Base-by-base conservation (phyloP, 768 basidiomycete species). In the Tulasnella calospora region DNA sequence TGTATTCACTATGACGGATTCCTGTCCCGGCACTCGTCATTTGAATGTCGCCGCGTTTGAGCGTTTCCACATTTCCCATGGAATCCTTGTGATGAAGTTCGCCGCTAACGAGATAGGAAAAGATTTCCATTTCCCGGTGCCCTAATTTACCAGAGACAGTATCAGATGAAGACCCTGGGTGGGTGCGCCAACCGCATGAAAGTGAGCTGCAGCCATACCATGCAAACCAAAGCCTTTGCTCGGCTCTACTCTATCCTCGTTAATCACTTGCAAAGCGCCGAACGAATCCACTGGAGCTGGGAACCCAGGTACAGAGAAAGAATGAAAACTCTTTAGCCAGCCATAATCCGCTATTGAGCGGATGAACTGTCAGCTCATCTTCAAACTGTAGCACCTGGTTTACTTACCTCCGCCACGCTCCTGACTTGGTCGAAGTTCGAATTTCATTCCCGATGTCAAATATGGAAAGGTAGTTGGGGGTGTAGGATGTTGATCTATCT, bases 11-110 rank as follows among this genome's bases (percentile, higher is more conserved):
- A 84, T 98, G 96, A 0, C 90, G 87, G 82, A 98, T 97, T 4
- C 97, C 97, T 0, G 92, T 96, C 13, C 96, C 96, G 0, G 96
- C 91, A 1, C 92, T 94, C 2, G 96, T 96, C 85, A 98, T 89
- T 84, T 98, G 96, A 41, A 98, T 81, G 81, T 95, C 92, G 0
- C 97, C 97, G 21, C 95, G 90, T 83, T 91, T 91, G 83, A 98
- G 89, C 78, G 96, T 87, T 83, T 99, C 97, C 76, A 89, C 88
- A 85, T 97, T 97, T 51, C 92, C 92, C 92, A 98, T 94, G 23
- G 41, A 46, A 30, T 74, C 73, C 30, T 74, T 74, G 41, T 96
- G 94, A 83, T 94, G 91, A 36, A 95, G 87, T 81, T 91, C 88
- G 6, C 94, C 94, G 35, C 85, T 83, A 46, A 96, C 89, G 77